phyloP scores from a whole-genome alignment of 495 filamentous ascomycete species.

The Trichoderma asperelloides region DNA sequence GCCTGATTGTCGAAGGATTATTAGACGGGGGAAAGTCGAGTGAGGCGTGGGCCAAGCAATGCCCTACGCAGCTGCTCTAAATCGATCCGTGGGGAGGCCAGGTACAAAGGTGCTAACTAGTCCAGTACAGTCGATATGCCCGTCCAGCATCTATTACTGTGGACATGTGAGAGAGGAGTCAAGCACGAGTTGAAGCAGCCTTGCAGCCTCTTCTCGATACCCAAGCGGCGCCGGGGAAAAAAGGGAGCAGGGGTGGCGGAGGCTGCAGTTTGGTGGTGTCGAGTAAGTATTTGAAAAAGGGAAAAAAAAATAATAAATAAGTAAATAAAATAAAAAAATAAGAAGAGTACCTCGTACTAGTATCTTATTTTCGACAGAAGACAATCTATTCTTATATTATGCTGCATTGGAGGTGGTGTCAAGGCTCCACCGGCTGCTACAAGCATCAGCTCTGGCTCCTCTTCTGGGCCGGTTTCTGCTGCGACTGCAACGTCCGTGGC shows the following conservation, averaged over 20 bases:
- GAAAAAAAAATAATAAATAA: not conserved
- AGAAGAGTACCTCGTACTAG: too few species aligned
- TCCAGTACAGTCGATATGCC: not conserved
- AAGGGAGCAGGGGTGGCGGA: not conserved
- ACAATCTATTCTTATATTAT: slow-evolving; percentile 4
- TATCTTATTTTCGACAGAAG: not conserved
- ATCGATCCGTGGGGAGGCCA: not conserved
- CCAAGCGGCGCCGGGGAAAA: slow-evolving; percentile 1
- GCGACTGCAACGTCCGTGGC: too few species aligned
- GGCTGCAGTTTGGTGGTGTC: too few species aligned
- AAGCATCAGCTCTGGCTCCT: not conserved
- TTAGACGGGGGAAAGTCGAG: too few species aligned
- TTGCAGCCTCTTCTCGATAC: not conserved
- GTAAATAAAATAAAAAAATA: not conserved
- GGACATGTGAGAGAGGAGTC: too few species aligned
- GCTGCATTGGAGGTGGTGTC: not conserved
- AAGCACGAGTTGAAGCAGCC: not conserved
- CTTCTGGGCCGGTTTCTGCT: not conserved
- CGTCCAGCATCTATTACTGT: too few species aligned
- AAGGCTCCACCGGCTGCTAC: not conserved
- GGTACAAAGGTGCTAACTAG: not conserved
- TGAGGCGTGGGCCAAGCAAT: too few species aligned
- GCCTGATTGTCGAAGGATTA: not conserved
- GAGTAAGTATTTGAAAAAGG: not conserved
- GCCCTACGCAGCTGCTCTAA: too few species aligned